A percentile compares a stretch with the other conserved stretches of the same genome.
These are phyloP conservation scores for Cryomyces minteri DNA, from an alignment of 495 filamentous ascomycete species.

Conservation along the genomic window DNA sequence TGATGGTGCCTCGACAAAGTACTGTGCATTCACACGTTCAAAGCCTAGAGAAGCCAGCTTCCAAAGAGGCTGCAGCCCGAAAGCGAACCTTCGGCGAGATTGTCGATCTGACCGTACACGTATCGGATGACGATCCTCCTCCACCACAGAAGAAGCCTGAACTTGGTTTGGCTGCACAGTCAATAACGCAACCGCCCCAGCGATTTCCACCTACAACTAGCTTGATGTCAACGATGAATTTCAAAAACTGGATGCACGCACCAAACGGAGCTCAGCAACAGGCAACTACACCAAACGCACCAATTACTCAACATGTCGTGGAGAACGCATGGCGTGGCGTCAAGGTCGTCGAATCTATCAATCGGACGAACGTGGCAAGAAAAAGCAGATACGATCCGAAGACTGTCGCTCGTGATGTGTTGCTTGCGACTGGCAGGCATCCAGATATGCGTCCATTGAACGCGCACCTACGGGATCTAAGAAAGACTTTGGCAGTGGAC, in stretches of 20 bases:
- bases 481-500: slow-evolving; percentile 23
- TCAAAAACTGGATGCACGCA: neutral
- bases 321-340: slow-evolving; percentile 4
- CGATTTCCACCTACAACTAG: too few species aligned
- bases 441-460: slow-evolving; percentile 39
- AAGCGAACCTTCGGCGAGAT: slow-evolving; percentile 30
- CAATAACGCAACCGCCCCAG: too few species aligned
- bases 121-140: slow-evolving; percentile 23
- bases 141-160: slow-evolving; percentile 1
- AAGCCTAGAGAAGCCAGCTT: slow-evolving; percentile 1
- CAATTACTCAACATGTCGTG: neutral
- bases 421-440: slow-evolving; percentile 40
- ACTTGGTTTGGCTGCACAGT: too few species aligned
- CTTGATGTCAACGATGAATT: neutral
- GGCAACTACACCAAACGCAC: too few species aligned
- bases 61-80: slow-evolving; percentile 23
- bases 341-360: slow-evolving; percentile 23
- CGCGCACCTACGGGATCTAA: slow-evolving; percentile 33
- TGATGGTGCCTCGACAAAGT: neutral
- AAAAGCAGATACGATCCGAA: slow-evolving; percentile 34
- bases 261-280: neutral
- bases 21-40: neutral
- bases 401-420: slow-evolving; percentile 48
- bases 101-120: slow-evolving; percentile 24
- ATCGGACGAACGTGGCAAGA: slow-evolving; percentile 25